Evolutionary conservation across 2,329 filamentous ascomycete genomes (phyloP), one percentile per base, ranked within the genome.

Genomic region (Aspergillus fumigatus): DNA sequence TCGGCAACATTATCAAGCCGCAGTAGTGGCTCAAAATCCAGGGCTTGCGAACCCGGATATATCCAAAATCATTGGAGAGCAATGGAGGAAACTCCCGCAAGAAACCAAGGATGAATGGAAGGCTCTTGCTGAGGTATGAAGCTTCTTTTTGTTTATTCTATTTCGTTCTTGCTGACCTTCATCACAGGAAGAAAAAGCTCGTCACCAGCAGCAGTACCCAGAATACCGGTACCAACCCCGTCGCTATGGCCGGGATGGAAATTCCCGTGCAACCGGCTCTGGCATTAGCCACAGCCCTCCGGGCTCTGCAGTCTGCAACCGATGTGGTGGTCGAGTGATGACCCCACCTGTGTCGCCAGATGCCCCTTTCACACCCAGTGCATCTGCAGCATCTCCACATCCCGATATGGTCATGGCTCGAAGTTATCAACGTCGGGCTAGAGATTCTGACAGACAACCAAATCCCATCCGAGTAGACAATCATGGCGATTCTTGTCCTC

Each of bases 151-250:
- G n/a, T 11, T 43, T 11, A 8, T 21, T 9, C 40, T 9, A n/a
- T 21, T 19, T 21, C 8, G 4, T 47, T 23, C 21, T 41, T 40
- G n/a, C 52, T 65, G 48, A 64, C 32, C 7, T 17, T 26, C 43
- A 10, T 17, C 32, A 45, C 64, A 88, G 85, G 84, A 96, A 76
- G 94, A 97, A 73, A 97, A 97, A 79, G 80, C 86, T 59, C 88
- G 89, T 19, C 94, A 99, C 73, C 88, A 91, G 68, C 86, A 87
- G 61, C 89, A 92, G 75, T 96, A 97, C 72, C 94, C 94, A 2
- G 88, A 90, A 63, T 99, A 99, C 75, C 87, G 92, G 61, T 99
- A 97, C 71, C 91, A 96, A 71, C 94, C 94, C 38, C 87, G 90
- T 25, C 83, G 89, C 32, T 82, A 80, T 55, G 77, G 77, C 21